These are phyloP conservation scores for Metschnikowia vanudenii DNA, from an alignment of 805 yeast genomes.

Conservation along the genomic window DNA sequence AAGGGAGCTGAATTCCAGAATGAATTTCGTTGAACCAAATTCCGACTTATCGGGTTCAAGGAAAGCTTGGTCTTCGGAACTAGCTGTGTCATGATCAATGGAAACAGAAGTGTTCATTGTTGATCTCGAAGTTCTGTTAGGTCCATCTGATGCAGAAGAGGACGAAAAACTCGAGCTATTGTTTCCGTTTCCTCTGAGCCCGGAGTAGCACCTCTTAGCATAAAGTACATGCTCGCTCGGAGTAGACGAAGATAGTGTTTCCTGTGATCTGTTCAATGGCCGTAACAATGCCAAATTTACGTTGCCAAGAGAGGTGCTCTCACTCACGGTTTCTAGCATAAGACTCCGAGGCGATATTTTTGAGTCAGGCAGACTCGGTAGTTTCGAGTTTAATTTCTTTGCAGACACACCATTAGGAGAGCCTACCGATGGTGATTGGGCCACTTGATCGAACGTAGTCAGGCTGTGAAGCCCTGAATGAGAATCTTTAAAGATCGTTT, in stretches of 20 bases:
- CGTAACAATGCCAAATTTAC: constrained; percentile 25
- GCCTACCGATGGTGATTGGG: too few species aligned
- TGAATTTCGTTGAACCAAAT: neutral
- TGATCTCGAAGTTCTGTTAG: constrained; percentile 15
- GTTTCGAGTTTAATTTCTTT: neutral
- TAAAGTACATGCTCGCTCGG: neutral
- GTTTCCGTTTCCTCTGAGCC: neutral
- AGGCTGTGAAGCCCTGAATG: too few species aligned
- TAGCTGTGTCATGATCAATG: constrained; percentile 11
- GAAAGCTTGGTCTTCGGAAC: neutral
- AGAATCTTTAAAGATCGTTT: too few species aligned
- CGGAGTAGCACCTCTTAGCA: neutral
- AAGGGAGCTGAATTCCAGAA: neutral
- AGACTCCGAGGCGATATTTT: neutral
- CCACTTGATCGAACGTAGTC: too few species aligned
- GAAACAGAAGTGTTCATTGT: constrained; percentile 28
- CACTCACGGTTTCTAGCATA: neutral
- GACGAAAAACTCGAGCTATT: neutral
- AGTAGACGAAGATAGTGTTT: constrained; percentile 26
- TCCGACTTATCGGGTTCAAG: neutral
- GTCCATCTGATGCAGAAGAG: neutral
- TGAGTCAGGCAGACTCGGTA: neutral
- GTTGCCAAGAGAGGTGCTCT: constrained; percentile 6
- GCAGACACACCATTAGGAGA: neutral
- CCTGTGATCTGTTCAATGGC: constrained; percentile 34